Conservation (phyloP, 2,329 filamentous ascomycete species). For the Cladosporium oxysporum region DNA sequence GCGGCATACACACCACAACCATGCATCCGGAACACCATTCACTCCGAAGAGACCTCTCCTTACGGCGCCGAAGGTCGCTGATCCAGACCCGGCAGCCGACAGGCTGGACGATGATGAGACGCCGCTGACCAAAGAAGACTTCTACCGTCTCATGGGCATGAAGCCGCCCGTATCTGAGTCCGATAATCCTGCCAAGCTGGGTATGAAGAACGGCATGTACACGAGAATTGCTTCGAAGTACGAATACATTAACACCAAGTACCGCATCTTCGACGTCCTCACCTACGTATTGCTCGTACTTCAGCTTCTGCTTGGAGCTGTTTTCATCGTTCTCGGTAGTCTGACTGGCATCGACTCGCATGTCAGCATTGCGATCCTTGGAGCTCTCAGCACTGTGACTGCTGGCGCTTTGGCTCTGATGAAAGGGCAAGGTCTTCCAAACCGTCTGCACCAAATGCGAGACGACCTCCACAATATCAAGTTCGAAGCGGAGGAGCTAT, state of each 20-base stretch:
- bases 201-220: slow-evolving; percentile 34
- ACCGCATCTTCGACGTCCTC: slow-evolving; percentile 34
- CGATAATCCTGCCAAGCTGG: slow-evolving; percentile 31
- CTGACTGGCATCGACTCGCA: slow-evolving; percentile 32
- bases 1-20: slow-evolving; percentile 17
- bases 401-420: slow-evolving; percentile 38
- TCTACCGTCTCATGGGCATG: slow-evolving; percentile 38
- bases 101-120: slow-evolving; percentile 29
- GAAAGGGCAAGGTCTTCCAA: slow-evolving; percentile 41
- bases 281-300: slow-evolving; percentile 35
- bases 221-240: slow-evolving; percentile 25
- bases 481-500: slow-evolving; percentile 40
- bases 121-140: slow-evolving; percentile 29
- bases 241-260: slow-evolving; percentile 32
- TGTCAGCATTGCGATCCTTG: slow-evolving; percentile 35
- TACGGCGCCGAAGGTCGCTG: slow-evolving; percentile 25
- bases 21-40: slow-evolving; percentile 5
- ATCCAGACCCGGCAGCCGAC: slow-evolving; percentile 32
- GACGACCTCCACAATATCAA: slow-evolving; percentile 37
- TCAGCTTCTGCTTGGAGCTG: slow-evolving; percentile 38
- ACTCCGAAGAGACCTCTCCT: slow-evolving; percentile 20
- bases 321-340: slow-evolving; percentile 40
- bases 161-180: slow-evolving; percentile 23
- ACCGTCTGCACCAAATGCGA: slow-evolving; percentile 36
- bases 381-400: slow-evolving; percentile 38